Evolutionary conservation across 2,329 filamentous ascomycete genomes (phyloP).

Genomic region (Penicillium sp.): DNA sequence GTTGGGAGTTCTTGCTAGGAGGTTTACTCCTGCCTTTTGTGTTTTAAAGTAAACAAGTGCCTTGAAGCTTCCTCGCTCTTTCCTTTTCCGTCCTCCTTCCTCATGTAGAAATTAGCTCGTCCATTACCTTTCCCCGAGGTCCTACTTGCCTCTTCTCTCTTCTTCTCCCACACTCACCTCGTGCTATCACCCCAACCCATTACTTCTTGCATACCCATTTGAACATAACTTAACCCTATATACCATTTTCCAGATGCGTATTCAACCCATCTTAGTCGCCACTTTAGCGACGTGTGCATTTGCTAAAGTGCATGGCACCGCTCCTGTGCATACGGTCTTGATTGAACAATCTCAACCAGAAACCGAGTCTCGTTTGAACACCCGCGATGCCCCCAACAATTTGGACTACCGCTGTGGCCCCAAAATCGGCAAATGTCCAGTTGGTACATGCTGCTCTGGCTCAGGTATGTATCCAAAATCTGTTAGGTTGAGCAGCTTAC

Average conservation of each 20-base stretch:
- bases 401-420: constrained; percentile 37
- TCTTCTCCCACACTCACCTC: not conserved
- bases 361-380: constrained; percentile 8
- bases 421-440: constrained; percentile 34
- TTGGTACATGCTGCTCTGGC: constrained; percentile 41
- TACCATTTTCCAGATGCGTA: constrained; percentile 4
- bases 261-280: not conserved
- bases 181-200: not conserved
- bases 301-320: not conserved
- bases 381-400: constrained; percentile 16
- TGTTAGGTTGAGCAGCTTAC: not conserved
- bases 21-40: not conserved
- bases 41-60: not conserved
- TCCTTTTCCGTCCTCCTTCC: not conserved
- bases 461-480: constrained; percentile 31
- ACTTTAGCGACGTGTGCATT: constrained; percentile 13
- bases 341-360: not conserved
- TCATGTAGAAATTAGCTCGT: constrained; percentile 3
- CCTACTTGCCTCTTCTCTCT: not conserved
- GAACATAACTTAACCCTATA: constrained; percentile 7
- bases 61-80: not conserved
- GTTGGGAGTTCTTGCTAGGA: not conserved
- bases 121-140: no score
- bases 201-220: not conserved
- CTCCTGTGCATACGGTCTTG: constrained; percentile 4